These are phyloP conservation scores for Fragilaria radians DNA, from an alignment of 108 stramenopile species.

Conservation along the genomic window DNA sequence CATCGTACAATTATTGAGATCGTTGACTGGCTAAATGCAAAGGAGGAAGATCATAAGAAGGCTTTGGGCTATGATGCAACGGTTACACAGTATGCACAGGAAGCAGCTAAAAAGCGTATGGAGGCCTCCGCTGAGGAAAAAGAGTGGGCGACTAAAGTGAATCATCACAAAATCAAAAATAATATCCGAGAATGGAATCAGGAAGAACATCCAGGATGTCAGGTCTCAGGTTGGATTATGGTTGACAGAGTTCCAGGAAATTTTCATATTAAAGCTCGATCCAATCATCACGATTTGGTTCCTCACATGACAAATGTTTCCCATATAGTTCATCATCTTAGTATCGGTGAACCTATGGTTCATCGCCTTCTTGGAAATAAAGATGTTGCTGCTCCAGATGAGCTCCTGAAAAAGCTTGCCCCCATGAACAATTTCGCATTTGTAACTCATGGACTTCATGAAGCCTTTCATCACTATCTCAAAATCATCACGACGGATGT, in stretches of 20 bases:
- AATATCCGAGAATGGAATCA: conserved; percentile 9
- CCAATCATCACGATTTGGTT: conserved; percentile 74
- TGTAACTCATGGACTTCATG: conserved; percentile 58
- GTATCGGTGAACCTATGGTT: conserved; percentile 53
- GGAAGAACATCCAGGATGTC: conserved; percentile 84
- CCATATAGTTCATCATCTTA: conserved; percentile 83
- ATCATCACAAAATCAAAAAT: neutral
- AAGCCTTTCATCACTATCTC: conserved; percentile 91
- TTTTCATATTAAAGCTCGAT: conserved; percentile 87
- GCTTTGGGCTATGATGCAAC: conserved; percentile 10
- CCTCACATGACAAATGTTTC: conserved; percentile 84
- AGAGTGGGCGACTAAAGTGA: conserved; percentile 5
- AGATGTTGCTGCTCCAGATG: neutral
- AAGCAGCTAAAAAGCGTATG: conserved; percentile 13
- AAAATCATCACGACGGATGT: conserved; percentile 70
- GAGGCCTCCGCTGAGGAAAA: conserved; percentile 3
- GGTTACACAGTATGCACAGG: neutral
- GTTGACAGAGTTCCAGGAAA: conserved; percentile 95
- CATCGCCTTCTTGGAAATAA: neutral
- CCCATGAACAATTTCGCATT: conserved; percentile 82
- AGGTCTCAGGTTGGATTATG: conserved; percentile 67
- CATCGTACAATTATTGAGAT: conserved; percentile 81
- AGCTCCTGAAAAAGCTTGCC: conserved; percentile 25
- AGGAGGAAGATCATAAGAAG: conserved; percentile 59
- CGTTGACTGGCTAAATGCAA: conserved; percentile 47